Evolutionary conservation across 2,329 filamentous ascomycete genomes (phyloP).

Genomic region (Fusarium mexicanum): DNA sequence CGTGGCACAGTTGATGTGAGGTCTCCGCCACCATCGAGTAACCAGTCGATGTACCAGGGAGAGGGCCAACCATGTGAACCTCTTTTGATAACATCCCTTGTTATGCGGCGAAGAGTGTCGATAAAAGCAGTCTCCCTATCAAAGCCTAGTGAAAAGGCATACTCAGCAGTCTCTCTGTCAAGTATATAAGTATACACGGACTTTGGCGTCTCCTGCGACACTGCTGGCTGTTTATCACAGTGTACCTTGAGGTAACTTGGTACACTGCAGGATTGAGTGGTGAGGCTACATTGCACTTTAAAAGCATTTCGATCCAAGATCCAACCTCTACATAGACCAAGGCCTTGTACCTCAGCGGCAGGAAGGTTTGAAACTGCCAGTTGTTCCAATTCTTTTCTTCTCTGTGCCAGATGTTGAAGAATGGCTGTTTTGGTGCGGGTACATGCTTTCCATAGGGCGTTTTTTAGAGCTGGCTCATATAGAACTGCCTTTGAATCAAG

Average conservation of each 20-base stretch:
- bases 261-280: accelerated
- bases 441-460: accelerated
- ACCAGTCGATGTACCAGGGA: not conserved
- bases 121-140: not conserved
- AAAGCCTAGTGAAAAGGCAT: not conserved
- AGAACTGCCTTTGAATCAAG: not conserved
- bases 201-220: accelerated
- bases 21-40: not conserved
- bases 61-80: accelerated
- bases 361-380: not conserved
- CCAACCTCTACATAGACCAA: not conserved
- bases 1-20: accelerated
- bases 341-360: accelerated
- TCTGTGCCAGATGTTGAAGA: not conserved
- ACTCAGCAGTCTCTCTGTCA: not conserved
- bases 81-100: accelerated
- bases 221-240: accelerated
- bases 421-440: accelerated
- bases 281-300: not conserved
- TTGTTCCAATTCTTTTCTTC: not conserved
- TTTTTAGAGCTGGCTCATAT: accelerated
- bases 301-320: not conserved
- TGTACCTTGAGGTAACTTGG: not conserved
- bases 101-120: accelerated
- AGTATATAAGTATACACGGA: not conserved